These are phyloP conservation scores for Canna indica DNA, from an alignment of 176 grass and related monocot genomes.

Conservation along the genomic window DNA sequence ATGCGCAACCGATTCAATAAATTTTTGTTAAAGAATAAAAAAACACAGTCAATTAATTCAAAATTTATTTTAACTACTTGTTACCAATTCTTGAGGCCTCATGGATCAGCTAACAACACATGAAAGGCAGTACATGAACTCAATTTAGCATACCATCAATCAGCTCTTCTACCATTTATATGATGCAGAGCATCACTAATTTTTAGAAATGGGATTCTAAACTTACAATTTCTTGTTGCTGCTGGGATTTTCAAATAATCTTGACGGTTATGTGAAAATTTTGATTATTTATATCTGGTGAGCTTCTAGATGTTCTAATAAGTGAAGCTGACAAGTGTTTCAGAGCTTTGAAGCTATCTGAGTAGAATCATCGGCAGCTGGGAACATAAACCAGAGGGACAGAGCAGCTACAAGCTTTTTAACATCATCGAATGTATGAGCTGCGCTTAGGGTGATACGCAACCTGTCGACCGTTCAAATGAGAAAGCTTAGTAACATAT, in stretches of 20 bases:
- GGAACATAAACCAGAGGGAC: slow-evolving; percentile 38
- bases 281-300: no score
- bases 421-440: slow-evolving; percentile 67
- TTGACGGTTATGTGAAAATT: neutral
- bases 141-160: no score
- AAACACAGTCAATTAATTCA: no score
- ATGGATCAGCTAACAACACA: no score
- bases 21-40: no score
- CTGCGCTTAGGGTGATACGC: slow-evolving; percentile 65
- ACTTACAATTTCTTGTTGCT: neutral
- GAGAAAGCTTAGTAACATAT: neutral
- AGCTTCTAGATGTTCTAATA: neutral
- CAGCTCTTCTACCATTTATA: neutral
- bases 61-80: no score
- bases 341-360: slow-evolving; percentile 33
- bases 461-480: slow-evolving; percentile 36
- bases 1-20: no score
- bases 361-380: slow-evolving; percentile 15
- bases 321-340: neutral
- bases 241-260: neutral
- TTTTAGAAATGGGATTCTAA: neutral
- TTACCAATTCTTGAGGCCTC: no score
- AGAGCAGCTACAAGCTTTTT: slow-evolving; percentile 51
- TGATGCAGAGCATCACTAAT: neutral
- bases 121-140: no score